Percentiles rank a stretch among this genome's conserved stretches.
These are phyloP conservation scores for Aureobasidium mangrovei DNA, from an alignment of 2,329 filamentous ascomycete species.

Conservation along the genomic window DNA sequence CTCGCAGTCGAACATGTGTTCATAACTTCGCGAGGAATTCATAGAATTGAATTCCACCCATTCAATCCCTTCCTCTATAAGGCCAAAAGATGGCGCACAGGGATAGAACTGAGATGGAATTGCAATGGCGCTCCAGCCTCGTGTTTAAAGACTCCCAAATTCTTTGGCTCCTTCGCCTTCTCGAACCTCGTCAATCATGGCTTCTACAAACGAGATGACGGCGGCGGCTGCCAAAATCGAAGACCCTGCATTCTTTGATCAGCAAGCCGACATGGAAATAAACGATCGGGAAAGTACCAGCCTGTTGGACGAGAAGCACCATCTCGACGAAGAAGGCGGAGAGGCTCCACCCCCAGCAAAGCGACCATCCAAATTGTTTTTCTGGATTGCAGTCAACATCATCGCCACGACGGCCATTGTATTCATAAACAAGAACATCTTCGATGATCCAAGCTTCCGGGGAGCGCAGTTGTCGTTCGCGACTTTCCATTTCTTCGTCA, in stretches of 20 bases:
- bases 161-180: too few species aligned
- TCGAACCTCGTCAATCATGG: background rate
- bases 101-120: background rate
- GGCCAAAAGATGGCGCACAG: background rate
- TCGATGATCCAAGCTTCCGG: constrained; percentile 13
- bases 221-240: background rate
- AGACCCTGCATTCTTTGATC: background rate
- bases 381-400: constrained; percentile 16
- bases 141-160: background rate
- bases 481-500: constrained; percentile 60
- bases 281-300: background rate
- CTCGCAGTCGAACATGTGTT: too few species aligned
- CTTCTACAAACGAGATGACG: background rate
- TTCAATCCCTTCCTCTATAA: background rate
- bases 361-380: background rate
- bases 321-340: background rate
- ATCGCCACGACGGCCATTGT: constrained; percentile 16
- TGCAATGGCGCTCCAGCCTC: background rate
- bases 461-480: constrained; percentile 45
- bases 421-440: constrained; percentile 17
- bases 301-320: background rate
- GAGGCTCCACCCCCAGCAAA: background rate
- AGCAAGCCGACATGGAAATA: background rate
- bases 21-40: too few species aligned
- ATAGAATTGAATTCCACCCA: too few species aligned